Evolutionary conservation across 805 yeast genomes (phyloP).

Genomic region (Saccharomyces paradoxus): DNA sequence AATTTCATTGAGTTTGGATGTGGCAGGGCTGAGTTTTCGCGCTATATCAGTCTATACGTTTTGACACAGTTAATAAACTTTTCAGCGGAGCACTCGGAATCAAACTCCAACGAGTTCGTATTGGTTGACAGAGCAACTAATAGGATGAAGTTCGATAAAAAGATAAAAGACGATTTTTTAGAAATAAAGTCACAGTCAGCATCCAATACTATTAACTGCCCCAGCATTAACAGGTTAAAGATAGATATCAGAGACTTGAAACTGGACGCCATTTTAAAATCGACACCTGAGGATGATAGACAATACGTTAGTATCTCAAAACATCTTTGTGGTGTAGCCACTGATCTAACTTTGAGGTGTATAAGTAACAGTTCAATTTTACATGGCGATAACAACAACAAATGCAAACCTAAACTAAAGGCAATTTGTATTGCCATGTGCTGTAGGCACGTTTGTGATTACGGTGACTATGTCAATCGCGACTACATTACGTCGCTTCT

Average conservation of each 20-base stretch:
- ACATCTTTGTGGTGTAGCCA: constrained; percentile 91
- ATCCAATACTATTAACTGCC: constrained; percentile 5
- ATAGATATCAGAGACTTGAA: constrained; percentile 74
- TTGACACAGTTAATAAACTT: not conserved
- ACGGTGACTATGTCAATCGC: constrained; percentile 33
- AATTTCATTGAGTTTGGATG: constrained; percentile 77
- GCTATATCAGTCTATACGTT: constrained; percentile 41
- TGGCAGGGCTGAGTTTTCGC: constrained; percentile 77
- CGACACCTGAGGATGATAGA: constrained; percentile 2
- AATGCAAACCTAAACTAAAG: constrained; percentile 21
- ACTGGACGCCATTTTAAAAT: constrained; percentile 37
- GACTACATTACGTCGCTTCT: constrained; percentile 32
- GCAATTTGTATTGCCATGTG: constrained; percentile 86
- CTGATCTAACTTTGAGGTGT: constrained; percentile 73
- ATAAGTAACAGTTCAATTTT: constrained; percentile 35
- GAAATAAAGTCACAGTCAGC: constrained; percentile 11
- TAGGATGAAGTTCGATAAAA: constrained; percentile 69
- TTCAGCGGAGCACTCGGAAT: constrained; percentile 4
- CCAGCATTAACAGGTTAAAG: constrained; percentile 27
- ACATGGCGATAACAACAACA: not conserved
- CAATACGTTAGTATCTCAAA: constrained; percentile 61
- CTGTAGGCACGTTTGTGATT: constrained; percentile 77
- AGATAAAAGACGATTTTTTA: constrained; percentile 48
- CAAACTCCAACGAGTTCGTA: constrained; percentile 34
- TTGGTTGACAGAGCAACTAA: constrained; percentile 71